phyloP scores from a whole-genome alignment of 2,329 filamentous ascomycete genomes.

The Clarireedia paspali region DNA sequence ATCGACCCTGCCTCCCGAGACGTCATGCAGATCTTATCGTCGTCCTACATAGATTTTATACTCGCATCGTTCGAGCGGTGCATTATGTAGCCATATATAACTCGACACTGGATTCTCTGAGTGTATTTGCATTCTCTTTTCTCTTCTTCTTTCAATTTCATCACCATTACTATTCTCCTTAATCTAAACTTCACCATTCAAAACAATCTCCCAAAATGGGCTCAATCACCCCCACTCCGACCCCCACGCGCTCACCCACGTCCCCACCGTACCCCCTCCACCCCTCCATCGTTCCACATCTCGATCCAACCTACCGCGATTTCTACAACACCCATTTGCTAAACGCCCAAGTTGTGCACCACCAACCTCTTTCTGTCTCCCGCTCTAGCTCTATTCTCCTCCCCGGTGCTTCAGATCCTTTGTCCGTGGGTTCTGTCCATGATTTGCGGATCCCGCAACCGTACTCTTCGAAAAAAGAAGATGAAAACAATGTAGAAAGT shows the following conservation, averaged over 20 bases:
- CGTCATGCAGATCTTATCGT: neutral
- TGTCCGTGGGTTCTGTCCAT: slow-evolving; percentile 33
- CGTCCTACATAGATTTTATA: neutral
- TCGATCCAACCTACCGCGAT: slow-evolving; percentile 19
- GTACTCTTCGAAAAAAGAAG: neutral
- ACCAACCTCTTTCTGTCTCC: slow-evolving; percentile 44
- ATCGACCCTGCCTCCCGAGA: neutral
- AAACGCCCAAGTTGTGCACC: slow-evolving; percentile 39
- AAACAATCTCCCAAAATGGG: neutral
- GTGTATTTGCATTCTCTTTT: neutral
- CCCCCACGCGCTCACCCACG: neutral
- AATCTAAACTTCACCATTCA: neutral
- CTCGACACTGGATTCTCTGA: too few relatives aligned
- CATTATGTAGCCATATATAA: neutral
- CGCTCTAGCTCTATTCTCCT: slow-evolving; percentile 44
- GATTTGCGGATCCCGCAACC: slow-evolving; percentile 17
- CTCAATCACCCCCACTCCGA: neutral
- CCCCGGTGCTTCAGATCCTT: slow-evolving; percentile 41
- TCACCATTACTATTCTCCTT: neutral
- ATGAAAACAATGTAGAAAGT: neutral
- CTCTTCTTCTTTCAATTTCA: neutral
- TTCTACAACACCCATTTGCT: slow-evolving; percentile 25
- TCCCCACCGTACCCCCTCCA: slow-evolving; percentile 24
- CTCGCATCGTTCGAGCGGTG: neutral
- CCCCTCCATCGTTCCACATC: slow-evolving; percentile 15